A percentile compares a stretch with the other conserved stretches of the same genome.
These are phyloP conservation scores for Trichophyton verrucosum DNA, from an alignment of 2,329 filamentous ascomycete genomes.

Conservation along the genomic window DNA sequence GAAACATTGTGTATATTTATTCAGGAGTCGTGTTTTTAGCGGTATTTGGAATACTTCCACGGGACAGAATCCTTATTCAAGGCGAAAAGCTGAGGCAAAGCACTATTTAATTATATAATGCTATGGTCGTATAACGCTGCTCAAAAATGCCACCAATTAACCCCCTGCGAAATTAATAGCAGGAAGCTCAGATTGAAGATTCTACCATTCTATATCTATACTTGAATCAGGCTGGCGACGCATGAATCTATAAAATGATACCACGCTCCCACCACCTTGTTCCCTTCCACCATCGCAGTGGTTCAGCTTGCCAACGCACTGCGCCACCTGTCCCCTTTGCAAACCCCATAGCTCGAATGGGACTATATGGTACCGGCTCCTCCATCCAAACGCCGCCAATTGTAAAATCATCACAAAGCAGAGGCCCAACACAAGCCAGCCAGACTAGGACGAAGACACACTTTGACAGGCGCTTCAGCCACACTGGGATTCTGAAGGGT, in stretches of 20 bases:
- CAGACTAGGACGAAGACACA: slow-evolving; percentile 51
- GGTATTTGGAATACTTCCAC: neutral
- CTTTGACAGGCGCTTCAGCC: slow-evolving; percentile 45
- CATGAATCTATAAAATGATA: slow-evolving; percentile 19
- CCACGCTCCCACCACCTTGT: slow-evolving; percentile 53
- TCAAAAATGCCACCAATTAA: too few species aligned
- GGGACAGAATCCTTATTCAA: neutral
- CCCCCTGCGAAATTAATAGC: neutral
- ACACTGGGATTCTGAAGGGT: slow-evolving; percentile 31
- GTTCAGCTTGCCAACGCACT: slow-evolving; percentile 56
- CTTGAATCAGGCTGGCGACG: neutral
- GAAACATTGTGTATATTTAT: neutral
- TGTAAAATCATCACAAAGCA: slow-evolving; percentile 66
- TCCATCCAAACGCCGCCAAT: slow-evolving; percentile 63
- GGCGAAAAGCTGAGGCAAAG: neutral
- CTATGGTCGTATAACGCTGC: neutral
- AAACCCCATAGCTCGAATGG: slow-evolving; percentile 53
- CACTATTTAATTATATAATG: neutral
- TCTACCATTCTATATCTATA: neutral
- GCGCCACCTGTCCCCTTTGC: slow-evolving; percentile 49
- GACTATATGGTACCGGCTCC: slow-evolving; percentile 69
- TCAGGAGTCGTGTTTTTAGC: neutral
- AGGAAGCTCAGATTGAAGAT: neutral
- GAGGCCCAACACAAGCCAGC: slow-evolving; percentile 52
- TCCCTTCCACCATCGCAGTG: slow-evolving; percentile 36